A percentile compares a stretch with the other conserved stretches of the same genome.
These are phyloP conservation scores for Capsella bursapastoris DNA, from an alignment of 345 rosid genomes.

Conservation along the genomic window DNA sequence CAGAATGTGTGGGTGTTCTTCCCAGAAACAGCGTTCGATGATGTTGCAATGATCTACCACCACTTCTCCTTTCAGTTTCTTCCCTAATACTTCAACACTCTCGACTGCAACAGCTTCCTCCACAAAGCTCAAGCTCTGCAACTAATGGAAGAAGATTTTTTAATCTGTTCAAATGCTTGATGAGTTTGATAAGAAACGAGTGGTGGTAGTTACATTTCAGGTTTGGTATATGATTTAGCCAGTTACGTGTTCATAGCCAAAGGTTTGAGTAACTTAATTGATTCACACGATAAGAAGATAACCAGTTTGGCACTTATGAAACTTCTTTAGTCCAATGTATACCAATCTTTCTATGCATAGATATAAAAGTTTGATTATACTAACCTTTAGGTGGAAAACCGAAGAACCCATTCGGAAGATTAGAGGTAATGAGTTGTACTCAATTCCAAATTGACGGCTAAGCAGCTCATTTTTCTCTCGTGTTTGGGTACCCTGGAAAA, in stretches of 20 bases:
- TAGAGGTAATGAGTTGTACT: slow-evolving; percentile 61
- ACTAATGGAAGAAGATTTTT: slow-evolving; percentile 2
- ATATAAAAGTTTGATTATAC: neutral
- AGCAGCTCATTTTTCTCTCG: slow-evolving; percentile 77
- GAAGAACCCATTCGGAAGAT: slow-evolving; percentile 86
- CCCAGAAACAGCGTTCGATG: slow-evolving; percentile 73
- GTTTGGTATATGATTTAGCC: neutral
- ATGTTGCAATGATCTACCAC: slow-evolving; percentile 59
- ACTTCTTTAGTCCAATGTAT: slow-evolving; percentile 1
- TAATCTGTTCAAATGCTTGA: slow-evolving; percentile 1
- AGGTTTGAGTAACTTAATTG: slow-evolving; percentile 8
- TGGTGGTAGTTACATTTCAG: neutral
- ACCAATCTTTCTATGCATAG: neutral
- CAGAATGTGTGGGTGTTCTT: slow-evolving; percentile 57
- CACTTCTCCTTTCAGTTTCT: slow-evolving; percentile 41
- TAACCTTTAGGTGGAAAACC: slow-evolving; percentile 54
- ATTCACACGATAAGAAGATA: slow-evolving; percentile 6
- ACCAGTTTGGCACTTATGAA: neutral
- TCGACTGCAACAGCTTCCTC: slow-evolving; percentile 36
- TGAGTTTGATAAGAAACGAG: slow-evolving; percentile 12
- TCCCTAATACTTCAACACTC: slow-evolving; percentile 33
- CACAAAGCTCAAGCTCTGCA: slow-evolving; percentile 18
- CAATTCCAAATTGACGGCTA: slow-evolving; percentile 61
- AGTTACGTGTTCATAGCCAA: neutral
- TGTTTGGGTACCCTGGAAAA: slow-evolving; percentile 78